Base-by-base conservation (phyloP, 805 yeast species). In the Saccharomycopsis fodiens region DNA sequence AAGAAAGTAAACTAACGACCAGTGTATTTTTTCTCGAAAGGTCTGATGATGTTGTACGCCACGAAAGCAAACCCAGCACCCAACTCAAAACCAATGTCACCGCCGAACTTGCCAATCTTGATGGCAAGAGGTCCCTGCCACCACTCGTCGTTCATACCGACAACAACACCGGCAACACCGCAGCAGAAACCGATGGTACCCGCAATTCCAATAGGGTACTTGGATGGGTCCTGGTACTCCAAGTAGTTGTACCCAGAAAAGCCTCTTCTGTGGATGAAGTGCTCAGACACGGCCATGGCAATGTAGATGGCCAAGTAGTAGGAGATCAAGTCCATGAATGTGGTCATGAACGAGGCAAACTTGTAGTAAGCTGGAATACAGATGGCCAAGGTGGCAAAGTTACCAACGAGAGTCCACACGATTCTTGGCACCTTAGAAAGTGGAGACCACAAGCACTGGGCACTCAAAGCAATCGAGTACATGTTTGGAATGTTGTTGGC, bases 401-500 rank as follows among this genome's bases (percentile, higher is more conserved):
- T 83, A 58, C 89, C 95, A 45, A 69, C 61, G 39, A 84, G 55
- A 35, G 95, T 81, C 96, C 96, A 88, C 41, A 79, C 54, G 42
- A 82, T 73, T 72, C 96, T 78, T 59, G 96, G 97, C 48, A 89
- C 69, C 58, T 70, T 75, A 36, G 78, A 70, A 59, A 88, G 75
- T 52, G 76, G 78, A 46, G 83, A 76, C 84, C 91, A 84, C 57
- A 84, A 67, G 37, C 93, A 78, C 68, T 89, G 97, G 30, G 88
- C 87, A 54, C 88, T 80, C 59, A 89, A 72, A 35, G 87, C 89
- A 57, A 87, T 76, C 21, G 97, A 85, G 71, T 89, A 89, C 83
- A 87, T 80, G 70, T 87, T 88, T 64, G 96, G 96, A 63, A 88
- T 78, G 69, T 87, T 88, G 73, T 86, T 87, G 54, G 96, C 81